Evolutionary conservation across 2,329 filamentous ascomycete genomes (phyloP).

Genomic region (Pseudocercospora vitis): DNA sequence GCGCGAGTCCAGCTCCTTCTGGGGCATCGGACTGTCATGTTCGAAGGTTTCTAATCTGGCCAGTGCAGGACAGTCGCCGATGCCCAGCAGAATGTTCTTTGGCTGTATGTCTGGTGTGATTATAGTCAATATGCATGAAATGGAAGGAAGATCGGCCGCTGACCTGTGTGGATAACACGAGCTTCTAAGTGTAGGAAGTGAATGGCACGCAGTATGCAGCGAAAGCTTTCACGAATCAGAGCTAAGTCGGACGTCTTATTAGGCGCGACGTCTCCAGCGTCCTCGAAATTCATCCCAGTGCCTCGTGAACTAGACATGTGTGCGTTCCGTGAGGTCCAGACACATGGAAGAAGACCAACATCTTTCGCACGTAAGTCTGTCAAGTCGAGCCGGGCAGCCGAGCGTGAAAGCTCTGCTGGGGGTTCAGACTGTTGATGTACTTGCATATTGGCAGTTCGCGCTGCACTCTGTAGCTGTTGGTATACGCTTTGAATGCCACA

Average conservation of each 20-base stretch:
- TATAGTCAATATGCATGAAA: neutral
- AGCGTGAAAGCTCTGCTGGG: slow-evolving; percentile 35
- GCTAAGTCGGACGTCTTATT: neutral
- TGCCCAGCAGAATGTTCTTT: slow-evolving; percentile 25
- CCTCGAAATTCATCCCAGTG: slow-evolving; percentile 44
- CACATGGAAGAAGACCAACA: slow-evolving; percentile 41
- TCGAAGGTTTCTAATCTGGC: slow-evolving; percentile 22
- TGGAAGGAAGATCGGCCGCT: too few species aligned
- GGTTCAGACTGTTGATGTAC: slow-evolving; percentile 29
- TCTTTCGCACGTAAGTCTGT: slow-evolving; percentile 35
- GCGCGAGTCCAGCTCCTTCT: slow-evolving; percentile 23
- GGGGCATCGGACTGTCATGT: slow-evolving; percentile 16
- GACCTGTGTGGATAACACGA: slow-evolving; percentile 23
- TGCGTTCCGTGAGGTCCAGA: slow-evolving; percentile 40
- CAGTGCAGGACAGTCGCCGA: slow-evolving; percentile 25
- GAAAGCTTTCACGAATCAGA: neutral
- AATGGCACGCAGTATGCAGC: neutral
- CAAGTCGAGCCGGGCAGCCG: too few species aligned
- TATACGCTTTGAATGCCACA: slow-evolving; percentile 40
- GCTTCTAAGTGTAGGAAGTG: slow-evolving; percentile 22
- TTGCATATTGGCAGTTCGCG: slow-evolving; percentile 38
- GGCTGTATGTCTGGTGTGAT: slow-evolving; percentile 24
- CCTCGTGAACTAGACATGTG: slow-evolving; percentile 38
- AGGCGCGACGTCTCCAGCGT: slow-evolving; percentile 28
- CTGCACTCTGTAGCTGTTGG: slow-evolving; percentile 33